These are phyloP conservation scores for Saururus chinensis DNA, from an alignment of 164 flowering plant genomes.

Conservation along the genomic window DNA sequence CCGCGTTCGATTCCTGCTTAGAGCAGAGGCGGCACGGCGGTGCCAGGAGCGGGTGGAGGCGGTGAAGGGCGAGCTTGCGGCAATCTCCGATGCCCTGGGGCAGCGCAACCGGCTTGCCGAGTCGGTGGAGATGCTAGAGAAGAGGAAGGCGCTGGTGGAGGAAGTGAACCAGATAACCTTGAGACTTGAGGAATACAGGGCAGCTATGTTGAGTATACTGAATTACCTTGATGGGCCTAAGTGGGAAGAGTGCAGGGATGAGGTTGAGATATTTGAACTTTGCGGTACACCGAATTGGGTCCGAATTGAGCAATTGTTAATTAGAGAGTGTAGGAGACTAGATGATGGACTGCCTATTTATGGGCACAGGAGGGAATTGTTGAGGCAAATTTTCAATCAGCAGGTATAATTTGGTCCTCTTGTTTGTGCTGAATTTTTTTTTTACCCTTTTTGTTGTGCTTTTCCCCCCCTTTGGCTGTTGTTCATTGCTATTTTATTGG, in stretches of 20 bases:
- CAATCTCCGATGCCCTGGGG: constrained; percentile 7
- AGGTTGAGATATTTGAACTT: constrained; percentile 21
- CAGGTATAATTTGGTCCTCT: constrained; percentile 32
- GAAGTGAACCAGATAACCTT: constrained; percentile 35
- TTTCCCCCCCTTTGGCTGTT: too few species aligned
- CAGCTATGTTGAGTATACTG: constrained; percentile 41
- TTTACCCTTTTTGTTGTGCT: neutral
- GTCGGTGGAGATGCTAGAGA: constrained; percentile 6
- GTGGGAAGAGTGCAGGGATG: constrained; percentile 2
- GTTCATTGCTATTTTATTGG: too few species aligned
- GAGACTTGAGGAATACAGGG: constrained; percentile 48
- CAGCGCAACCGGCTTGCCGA: neutral
- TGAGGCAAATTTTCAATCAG: constrained; percentile 26
- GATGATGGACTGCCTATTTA: constrained; percentile 69
- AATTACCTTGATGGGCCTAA: constrained; percentile 23
- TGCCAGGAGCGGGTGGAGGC: constrained; percentile 23
- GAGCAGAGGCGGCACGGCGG: constrained; percentile 22
- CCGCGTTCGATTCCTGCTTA: constrained; percentile 13
- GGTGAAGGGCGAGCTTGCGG: constrained; percentile 19
- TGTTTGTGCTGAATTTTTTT: constrained; percentile 1
- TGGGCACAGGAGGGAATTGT: constrained; percentile 34
- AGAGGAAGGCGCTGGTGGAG: constrained; percentile 19
- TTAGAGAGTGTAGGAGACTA: constrained; percentile 55
- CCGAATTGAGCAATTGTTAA: constrained; percentile 31
- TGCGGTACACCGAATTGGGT: constrained; percentile 29